Base-by-base conservation (phyloP, 805 yeast genomes). In the Brettanomyces custersianus region DNA sequence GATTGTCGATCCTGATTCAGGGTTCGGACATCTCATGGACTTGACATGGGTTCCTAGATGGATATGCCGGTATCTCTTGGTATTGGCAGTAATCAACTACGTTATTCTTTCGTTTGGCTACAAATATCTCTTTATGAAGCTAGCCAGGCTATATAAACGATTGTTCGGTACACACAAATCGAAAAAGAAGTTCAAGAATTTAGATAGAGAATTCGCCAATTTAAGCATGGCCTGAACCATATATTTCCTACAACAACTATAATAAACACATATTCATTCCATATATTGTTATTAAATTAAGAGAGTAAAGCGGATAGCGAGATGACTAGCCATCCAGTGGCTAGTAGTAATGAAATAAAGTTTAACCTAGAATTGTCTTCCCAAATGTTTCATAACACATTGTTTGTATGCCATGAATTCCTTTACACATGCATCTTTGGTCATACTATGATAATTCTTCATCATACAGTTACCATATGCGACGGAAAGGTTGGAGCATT, bases 11-110 rank as follows among this genome's bases (percentile, higher is more conserved):
- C 68, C 74, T 4, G 63, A 66, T 10, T 63, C 78, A 1, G 55
- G 65, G 54, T 52, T 80, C 42, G 95, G 90, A 1, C 54, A 65
- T 3, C 59, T 84, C 42, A 78, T 92, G 74, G 92, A 87, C 49
- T 61, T 92, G 46, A 82, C 95, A 0, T 57, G 66, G 38, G 65
- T 81, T 22, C 63, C 83, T 0, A 31, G 39, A 2, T 43, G 54
- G 5, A 76, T 80, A 53, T 78, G 77, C 46, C 29, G 60, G 15
- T 48, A 66, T n/a, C 65, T 86, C n/a, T 28, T 74, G 11, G 26
- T 62, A 0, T 48, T 67, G 24, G 73, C 77, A 0, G 38, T 57
- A 0, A 31, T 66, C 15, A 84, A 86, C 51, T 70, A 74, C 33
- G 60, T 51, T 1, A 57, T 61, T 0, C 56, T 78, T 55, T 51